Percentiles rank a stretch among this genome's conserved stretches.
Evolutionary conservation across 441 rosid genomes (phyloP).

Genomic region (California macrophylla): DNA sequence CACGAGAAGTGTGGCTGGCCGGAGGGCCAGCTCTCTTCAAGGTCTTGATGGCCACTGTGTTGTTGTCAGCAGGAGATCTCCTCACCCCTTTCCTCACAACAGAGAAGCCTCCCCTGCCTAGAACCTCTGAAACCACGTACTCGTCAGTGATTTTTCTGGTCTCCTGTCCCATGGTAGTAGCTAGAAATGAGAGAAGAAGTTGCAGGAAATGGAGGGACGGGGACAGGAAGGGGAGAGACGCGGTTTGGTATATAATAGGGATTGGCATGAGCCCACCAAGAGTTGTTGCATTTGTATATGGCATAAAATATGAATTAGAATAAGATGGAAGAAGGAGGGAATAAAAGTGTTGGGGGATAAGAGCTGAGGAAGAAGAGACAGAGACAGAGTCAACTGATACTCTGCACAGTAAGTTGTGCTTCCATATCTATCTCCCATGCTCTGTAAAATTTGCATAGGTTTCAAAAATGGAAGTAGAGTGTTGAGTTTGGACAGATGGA

Average conservation of each 20-base stretch:
- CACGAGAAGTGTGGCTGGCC: constrained; percentile 7
- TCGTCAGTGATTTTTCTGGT: constrained; percentile 41
- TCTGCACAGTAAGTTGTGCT: not conserved
- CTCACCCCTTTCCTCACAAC: constrained; percentile 48
- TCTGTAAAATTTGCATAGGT: not conserved
- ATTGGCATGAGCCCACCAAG: constrained; percentile 27
- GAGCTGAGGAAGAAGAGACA: constrained; percentile 31
- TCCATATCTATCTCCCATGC: not conserved
- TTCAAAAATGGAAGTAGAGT: not conserved
- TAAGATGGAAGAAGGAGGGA: constrained; percentile 26
- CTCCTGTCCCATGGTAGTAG: constrained; percentile 39
- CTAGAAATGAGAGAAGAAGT: not conserved
- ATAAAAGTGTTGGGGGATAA: constrained; percentile 20
- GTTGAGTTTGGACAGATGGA: not conserved
- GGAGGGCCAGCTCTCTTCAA: constrained; percentile 36
- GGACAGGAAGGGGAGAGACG: constrained; percentile 17
- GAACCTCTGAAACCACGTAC: constrained; percentile 41
- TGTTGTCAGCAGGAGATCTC: constrained; percentile 24
- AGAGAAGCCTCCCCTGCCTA: constrained; percentile 69
- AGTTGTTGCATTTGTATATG: constrained; percentile 24
- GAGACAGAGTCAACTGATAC: constrained; percentile 34
- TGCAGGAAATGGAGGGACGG: not conserved
- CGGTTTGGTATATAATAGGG: constrained; percentile 11
- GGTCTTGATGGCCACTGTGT: constrained; percentile 50
- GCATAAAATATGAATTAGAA: constrained; percentile 22